Percentiles rank a stretch among this genome's conserved stretches.
Evolutionary conservation across 192 early-diverging fungal genomes (phyloP).

Genomic region (Backusella morwellensis): DNA sequence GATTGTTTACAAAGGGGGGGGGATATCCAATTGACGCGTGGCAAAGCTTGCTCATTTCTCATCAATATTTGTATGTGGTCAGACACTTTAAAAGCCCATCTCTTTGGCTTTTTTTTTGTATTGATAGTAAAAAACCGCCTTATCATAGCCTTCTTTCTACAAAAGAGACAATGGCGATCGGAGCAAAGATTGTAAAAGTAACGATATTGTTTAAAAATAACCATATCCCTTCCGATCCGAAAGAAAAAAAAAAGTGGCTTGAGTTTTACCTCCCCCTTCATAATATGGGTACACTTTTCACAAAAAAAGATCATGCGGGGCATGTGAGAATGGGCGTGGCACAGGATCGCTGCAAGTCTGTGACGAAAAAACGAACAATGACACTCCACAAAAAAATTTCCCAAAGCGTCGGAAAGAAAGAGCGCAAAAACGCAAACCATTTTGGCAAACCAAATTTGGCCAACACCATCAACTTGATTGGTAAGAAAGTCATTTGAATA

Average conservation of each 20-base stretch:
- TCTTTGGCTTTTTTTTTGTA: neutral
- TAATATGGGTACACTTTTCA: too few species aligned
- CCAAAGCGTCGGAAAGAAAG: neutral
- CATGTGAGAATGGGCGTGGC: neutral
- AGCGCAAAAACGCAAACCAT: neutral
- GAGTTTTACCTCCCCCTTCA: neutral
- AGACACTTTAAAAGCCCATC: neutral
- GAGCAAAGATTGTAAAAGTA: neutral
- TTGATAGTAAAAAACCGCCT: neutral
- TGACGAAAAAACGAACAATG: neutral
- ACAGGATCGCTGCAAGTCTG: conserved; percentile 6
- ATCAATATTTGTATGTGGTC: neutral
- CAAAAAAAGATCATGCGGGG: neutral
- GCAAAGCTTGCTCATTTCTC: neutral
- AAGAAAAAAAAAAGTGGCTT: neutral
- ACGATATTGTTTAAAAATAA: neutral
- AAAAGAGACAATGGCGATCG: neutral
- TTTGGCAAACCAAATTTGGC: neutral
- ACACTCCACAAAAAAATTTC: neutral
- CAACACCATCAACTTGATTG: neutral
- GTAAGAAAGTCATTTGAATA: conserved; percentile 1
- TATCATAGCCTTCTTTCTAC: neutral
- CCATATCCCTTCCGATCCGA: neutral
- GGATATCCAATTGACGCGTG: neutral
- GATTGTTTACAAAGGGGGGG: neutral